These are phyloP conservation scores for Pseudogymnoascus sp. DNA, from an alignment of 2,329 filamentous ascomycete species.

Conservation along the genomic window DNA sequence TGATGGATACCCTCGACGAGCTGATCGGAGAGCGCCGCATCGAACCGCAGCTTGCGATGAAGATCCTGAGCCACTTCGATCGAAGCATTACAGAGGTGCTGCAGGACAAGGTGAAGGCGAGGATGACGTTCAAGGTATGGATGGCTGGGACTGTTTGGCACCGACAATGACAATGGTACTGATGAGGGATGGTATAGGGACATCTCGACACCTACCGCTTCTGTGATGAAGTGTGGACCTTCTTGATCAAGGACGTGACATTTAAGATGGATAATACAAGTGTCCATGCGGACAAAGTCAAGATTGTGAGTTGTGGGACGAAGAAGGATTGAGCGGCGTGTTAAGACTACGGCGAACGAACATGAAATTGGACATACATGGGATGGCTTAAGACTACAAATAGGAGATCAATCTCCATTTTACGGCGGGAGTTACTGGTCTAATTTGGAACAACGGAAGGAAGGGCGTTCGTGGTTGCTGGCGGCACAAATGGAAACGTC, in stretches of 20 bases:
- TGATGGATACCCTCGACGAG: slow-evolving; percentile 95
- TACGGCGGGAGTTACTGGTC: not conserved
- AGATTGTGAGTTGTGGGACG: slow-evolving; percentile 93
- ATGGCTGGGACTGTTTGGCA: not conserved
- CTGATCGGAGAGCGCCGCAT: slow-evolving; percentile 91
- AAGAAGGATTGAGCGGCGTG: not conserved
- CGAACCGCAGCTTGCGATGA: slow-evolving; percentile 97
- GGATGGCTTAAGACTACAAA: not conserved
- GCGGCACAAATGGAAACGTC: not conserved
- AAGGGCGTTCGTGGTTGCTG: not conserved
- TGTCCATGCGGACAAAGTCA: slow-evolving; percentile 82
- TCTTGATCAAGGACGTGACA: slow-evolving; percentile 96
- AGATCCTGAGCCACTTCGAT: slow-evolving; percentile 93
- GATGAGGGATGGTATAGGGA: slow-evolving; percentile 48
- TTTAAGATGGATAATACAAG: slow-evolving; percentile 86
- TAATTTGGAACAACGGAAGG: not conserved
- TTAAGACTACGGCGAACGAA: not conserved
- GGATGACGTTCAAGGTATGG: slow-evolving; percentile 86
- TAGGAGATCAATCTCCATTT: not conserved
- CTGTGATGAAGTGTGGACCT: slow-evolving; percentile 99
- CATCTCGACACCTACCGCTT: slow-evolving; percentile 98
- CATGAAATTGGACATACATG: not conserved
- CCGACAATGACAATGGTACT: slow-evolving; percentile 13
- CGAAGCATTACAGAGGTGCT: slow-evolving; percentile 85
- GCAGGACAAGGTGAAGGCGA: slow-evolving; percentile 83